Conservation (phyloP, 1,284 basidiomycete genomes). For the Heterobasidion irregulare region DNA sequence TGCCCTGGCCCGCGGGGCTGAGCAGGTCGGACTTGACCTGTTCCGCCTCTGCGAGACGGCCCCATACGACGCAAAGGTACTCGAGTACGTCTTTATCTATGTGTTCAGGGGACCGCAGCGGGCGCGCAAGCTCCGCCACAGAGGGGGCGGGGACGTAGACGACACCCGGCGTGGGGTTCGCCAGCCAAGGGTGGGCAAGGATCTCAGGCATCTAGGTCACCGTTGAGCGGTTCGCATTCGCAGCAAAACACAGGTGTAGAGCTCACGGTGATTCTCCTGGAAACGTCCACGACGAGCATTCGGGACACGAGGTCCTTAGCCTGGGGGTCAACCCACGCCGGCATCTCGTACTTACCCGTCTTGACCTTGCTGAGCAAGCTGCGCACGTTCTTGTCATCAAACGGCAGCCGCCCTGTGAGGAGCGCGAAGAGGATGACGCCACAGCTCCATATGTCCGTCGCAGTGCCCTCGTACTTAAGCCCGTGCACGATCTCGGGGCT, state of each 20-base stretch:
- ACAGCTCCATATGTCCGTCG: conserved; percentile 93
- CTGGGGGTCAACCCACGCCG: conserved; percentile 60
- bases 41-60: conserved; percentile 51
- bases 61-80: conserved; percentile 87
- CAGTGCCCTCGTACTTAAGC: conserved; percentile 87
- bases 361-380: conserved; percentile 88
- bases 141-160: conserved; percentile 54
- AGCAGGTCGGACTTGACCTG: conserved; percentile 59
- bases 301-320: conserved; percentile 71
- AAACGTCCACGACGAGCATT: conserved; percentile 91
- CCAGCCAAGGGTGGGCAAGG: conserved; percentile 80
- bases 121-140: conserved; percentile 56
- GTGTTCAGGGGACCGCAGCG: conserved; percentile 60
- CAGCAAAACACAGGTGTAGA: conserved; percentile 7
- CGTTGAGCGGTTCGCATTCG: conserved; percentile 4
- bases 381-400: conserved; percentile 83
- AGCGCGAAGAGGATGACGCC: conserved; percentile 88
- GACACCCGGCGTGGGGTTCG: conserved; percentile 37
- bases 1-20: conserved; percentile 54
- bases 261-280: conserved; percentile 76
- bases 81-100: conserved; percentile 85
- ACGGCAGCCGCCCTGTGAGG: conserved; percentile 81
- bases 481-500: conserved; percentile 97
- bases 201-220: conserved; percentile 78
- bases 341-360: conserved; percentile 79